Percentiles rank a stretch among this genome's conserved stretches.
phyloP scores from a whole-genome alignment of 2,329 filamentous ascomycete species.

The Diaporthe sp. region DNA sequence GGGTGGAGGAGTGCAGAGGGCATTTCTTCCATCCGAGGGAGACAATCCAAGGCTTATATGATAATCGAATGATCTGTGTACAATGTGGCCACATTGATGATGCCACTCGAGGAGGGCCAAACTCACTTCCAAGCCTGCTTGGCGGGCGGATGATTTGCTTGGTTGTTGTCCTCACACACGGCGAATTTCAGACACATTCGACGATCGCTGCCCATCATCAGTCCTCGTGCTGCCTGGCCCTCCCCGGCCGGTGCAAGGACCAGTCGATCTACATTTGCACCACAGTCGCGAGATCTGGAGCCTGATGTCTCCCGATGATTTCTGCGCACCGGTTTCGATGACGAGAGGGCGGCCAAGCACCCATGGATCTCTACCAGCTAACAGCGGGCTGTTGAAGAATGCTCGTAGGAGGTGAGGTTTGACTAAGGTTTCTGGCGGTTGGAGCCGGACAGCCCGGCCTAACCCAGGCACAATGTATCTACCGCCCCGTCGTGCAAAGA shows the following conservation, averaged over 20 bases:
- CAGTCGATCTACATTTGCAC: conserved; percentile 11
- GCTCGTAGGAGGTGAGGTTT: conserved; percentile 1
- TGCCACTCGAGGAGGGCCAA: conserved; percentile 18
- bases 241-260: conserved; percentile 12
- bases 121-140: conserved; percentile 12
- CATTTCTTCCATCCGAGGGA: conserved; percentile 8
- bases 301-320: neutral
- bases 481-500: neutral
- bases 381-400: conserved; percentile 4
- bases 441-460: conserved; percentile 16
- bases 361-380: conserved; percentile 15
- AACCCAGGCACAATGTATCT: conserved; percentile 10
- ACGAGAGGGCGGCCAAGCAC: neutral
- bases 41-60: conserved; percentile 22
- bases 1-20: conserved; percentile 8
- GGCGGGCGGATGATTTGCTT: conserved; percentile 15
- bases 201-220: conserved; percentile 15
- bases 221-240: neutral
- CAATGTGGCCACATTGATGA: conserved; percentile 25
- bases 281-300: conserved; percentile 14
- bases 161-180: conserved; percentile 23
- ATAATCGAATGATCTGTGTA: conserved; percentile 35
- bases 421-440: conserved; percentile 29
- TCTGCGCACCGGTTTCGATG: conserved; percentile 12
- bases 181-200: conserved; percentile 24